Conservation (phyloP, 1,284 basidiomycete genomes). For the Ceratobasidium sp. region DNA sequence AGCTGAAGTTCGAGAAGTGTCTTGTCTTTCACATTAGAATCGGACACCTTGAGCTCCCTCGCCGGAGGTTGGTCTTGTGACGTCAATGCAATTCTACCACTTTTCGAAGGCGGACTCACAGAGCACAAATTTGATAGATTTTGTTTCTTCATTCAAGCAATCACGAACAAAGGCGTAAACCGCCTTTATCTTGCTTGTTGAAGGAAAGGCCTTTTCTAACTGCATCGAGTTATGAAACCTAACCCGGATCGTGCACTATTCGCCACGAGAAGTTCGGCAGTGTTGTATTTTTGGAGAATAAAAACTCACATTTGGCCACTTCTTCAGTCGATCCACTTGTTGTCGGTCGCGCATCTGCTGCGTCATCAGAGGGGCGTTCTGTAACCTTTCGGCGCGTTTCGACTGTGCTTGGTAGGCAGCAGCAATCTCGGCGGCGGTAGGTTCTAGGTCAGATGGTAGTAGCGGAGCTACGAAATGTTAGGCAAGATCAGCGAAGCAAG, state of each 20-base stretch:
- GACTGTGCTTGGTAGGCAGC: slow-evolving; percentile 72
- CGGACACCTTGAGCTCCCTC: slow-evolving; percentile 83
- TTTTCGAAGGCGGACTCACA: slow-evolving; percentile 65
- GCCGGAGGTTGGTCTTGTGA: slow-evolving; percentile 82
- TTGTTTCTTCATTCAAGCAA: slow-evolving; percentile 77
- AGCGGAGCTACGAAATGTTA: slow-evolving; percentile 64
- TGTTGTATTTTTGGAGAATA: background rate
- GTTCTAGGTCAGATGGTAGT: slow-evolving; percentile 71
- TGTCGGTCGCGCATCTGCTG: slow-evolving; percentile 75
- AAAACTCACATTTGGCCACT: slow-evolving; percentile 76
- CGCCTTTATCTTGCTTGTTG: slow-evolving; percentile 78
- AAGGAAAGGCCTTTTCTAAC: slow-evolving; percentile 83
- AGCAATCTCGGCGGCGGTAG: slow-evolving; percentile 79
- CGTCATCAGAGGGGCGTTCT: slow-evolving; percentile 81
- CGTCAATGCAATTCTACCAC: background rate
- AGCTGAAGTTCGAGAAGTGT: slow-evolving; percentile 78
- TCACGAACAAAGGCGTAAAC: slow-evolving; percentile 86
- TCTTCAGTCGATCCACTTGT: slow-evolving; percentile 70
- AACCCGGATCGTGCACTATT: slow-evolving; percentile 82
- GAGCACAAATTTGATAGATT: slow-evolving; percentile 81
- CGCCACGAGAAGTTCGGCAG: slow-evolving; percentile 10
- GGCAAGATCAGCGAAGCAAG: background rate
- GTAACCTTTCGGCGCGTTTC: slow-evolving; percentile 73
- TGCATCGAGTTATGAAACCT: slow-evolving; percentile 84
- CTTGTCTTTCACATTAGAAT: slow-evolving; percentile 75